These are phyloP conservation scores for Panaeolus papilionaceus DNA, from an alignment of 768 basidiomycete species.

Conservation along the genomic window DNA sequence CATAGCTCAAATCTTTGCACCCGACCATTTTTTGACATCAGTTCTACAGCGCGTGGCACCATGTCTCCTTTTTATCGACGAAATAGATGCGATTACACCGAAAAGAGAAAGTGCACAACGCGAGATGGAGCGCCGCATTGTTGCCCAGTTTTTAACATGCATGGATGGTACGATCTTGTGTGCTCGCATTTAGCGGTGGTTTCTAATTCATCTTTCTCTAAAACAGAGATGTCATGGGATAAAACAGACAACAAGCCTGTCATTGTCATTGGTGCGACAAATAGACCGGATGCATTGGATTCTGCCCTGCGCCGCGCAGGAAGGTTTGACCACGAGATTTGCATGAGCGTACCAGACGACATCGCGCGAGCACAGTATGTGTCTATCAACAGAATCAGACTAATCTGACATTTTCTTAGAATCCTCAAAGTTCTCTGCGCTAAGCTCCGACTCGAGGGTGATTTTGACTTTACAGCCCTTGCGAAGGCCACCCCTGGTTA, in stretches of 20 bases:
- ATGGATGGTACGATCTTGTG: conserved; percentile 83
- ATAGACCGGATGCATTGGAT: conserved; percentile 94
- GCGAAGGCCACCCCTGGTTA: conserved; percentile 97
- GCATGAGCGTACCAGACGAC: conserved; percentile 96
- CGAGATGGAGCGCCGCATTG: conserved; percentile 98
- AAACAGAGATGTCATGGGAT: conserved; percentile 90
- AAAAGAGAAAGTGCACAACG: conserved; percentile 98
- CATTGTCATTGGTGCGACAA: conserved; percentile 95
- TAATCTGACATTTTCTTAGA: conserved; percentile 46
- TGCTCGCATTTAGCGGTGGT: not conserved
- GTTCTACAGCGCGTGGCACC: conserved; percentile 80
- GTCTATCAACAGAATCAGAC: not conserved
- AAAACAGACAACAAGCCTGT: conserved; percentile 93
- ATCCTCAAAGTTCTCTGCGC: conserved; percentile 87
- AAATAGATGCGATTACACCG: conserved; percentile 97
- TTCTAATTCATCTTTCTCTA: not conserved
- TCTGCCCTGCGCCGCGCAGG: conserved; percentile 93
- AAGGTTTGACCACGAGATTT: conserved; percentile 96
- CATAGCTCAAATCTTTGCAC: not conserved
- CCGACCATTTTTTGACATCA: not conserved
- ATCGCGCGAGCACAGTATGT: conserved; percentile 87
- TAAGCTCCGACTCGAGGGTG: conserved; percentile 84
- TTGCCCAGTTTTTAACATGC: conserved; percentile 96
- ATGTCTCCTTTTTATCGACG: conserved; percentile 95
- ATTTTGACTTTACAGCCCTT: conserved; percentile 84